Evolutionary conservation across 441 rosid genomes (phyloP), one percentile per base, ranked within the genome.

Genomic region (Populus hybrid): DNA sequence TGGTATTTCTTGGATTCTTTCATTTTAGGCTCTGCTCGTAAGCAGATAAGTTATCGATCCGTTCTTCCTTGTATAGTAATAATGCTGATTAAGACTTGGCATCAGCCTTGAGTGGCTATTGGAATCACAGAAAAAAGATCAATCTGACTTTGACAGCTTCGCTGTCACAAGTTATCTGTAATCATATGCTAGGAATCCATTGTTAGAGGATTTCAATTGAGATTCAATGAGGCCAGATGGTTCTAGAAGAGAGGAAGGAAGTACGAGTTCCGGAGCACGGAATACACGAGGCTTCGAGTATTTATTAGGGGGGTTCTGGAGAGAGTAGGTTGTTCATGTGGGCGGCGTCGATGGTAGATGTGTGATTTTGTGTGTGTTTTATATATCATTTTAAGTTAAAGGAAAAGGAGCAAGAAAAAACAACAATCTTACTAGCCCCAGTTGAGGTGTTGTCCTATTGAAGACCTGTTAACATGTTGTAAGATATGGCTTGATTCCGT

Each of bases 311-410:
- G 36, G 0, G 24, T 67, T 66, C 2, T 14, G 35, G 76, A 21
- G 30, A 57, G 38, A 70, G 77, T 80, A 76, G 87, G 87, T 86
- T 28, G 68, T 68, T 83, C 88, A 86, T 78, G 84, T 76, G 85
- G 87, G 78, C 80, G 81, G 83, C 69, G 72, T 73, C 68, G 82
- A 46, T 18, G 2, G 67, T 67, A 65, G 26, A 42, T 64, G 24
- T 16, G 54, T 10, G 30, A 0, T 77, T 24, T 6, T 26, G 14
- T n/a, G 4, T 73, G 42, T 16, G 50, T 57, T 23, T 28, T 11
- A 71, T 21, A 1, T 46, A 14, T 42, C 36, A 6, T 23, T 38
- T 35, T 1, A 70, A n/a, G 21, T 69, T 32, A 9, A 69, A 30
- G 57, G 21, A 35, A 32, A 18, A 69, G 6, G 18, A 14, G 4